Evolutionary conservation across 805 yeast genomes (phyloP).

Genomic region (Yarrowia keelungensis): DNA sequence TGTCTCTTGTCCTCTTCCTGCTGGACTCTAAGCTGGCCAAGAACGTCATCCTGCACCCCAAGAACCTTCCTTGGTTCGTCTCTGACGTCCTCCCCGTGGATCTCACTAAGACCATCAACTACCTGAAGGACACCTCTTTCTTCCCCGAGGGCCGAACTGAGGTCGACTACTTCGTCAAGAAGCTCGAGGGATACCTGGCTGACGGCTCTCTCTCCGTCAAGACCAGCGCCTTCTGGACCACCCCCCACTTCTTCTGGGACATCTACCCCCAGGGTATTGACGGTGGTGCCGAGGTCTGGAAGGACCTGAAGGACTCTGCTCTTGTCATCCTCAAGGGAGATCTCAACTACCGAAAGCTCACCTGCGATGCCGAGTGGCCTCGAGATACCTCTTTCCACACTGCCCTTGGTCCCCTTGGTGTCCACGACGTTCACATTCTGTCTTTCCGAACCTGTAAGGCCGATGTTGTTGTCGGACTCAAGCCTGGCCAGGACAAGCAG

Average conservation of each 20-base stretch:
- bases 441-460: slow-evolving; percentile 95
- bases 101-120: slow-evolving; percentile 62
- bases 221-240: slow-evolving; percentile 87
- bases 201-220: slow-evolving; percentile 59
- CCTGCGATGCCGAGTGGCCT: slow-evolving; percentile 91
- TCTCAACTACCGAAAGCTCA: slow-evolving; percentile 89
- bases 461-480: slow-evolving; percentile 88
- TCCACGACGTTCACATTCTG: slow-evolving; percentile 67
- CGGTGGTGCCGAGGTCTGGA: slow-evolving; percentile 67
- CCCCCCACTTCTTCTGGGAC: slow-evolving; percentile 75
- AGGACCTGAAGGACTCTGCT: slow-evolving; percentile 63
- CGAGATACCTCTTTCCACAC: slow-evolving; percentile 72
- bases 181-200: slow-evolving; percentile 55
- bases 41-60: slow-evolving; percentile 80
- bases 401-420: slow-evolving; percentile 74
- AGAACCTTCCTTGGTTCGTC: slow-evolving; percentile 95
- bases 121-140: slow-evolving; percentile 59
- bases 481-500: slow-evolving; percentile 71
- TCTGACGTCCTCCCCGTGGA: slow-evolving; percentile 93
- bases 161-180: slow-evolving; percentile 57
- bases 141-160: slow-evolving; percentile 58
- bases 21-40: slow-evolving; percentile 72
- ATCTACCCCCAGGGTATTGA: slow-evolving; percentile 59
- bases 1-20: slow-evolving; percentile 67
- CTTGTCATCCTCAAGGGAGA: slow-evolving; percentile 92